Evolutionary conservation across 2,329 filamentous ascomycete species (phyloP), one percentile per base, ranked within the genome.

Genomic region (Acrodontium crateriforme): DNA sequence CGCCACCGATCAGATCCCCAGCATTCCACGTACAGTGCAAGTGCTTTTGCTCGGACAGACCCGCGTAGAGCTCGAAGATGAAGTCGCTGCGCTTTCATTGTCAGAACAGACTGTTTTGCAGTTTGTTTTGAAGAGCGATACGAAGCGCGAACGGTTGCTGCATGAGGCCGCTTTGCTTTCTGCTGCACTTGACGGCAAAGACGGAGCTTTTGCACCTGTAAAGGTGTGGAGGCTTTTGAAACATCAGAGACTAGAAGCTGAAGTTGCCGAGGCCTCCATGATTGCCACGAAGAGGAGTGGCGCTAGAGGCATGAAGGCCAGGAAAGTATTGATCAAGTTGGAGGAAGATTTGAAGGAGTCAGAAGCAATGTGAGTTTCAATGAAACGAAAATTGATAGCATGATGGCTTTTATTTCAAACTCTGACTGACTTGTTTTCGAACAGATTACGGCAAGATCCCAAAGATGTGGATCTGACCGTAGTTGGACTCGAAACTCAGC

Each of bases 1-100:
- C 40, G 76, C 74, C 4, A 74, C 83, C 36, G 81, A 81, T 43
- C 62, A 84, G 18, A 78, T 91, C 10, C 80, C 82, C 0, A 81
- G 79, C 0, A 74, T 84, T 20, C 71, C 76, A 0, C 67, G 76
- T 39, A 59, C 67, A 16, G 71, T 73, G 0, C 65, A 73, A 13
- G 65, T 82, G 23, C 65, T 74, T 0, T 70, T 83, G 25, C 50
- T 84, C 9, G 77, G 81, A 40, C 78, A 84, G 53, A 80, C 72
- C 0, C 58, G 58, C 21, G 31, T 34, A n/a, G 27, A 21, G 17
- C 16, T 37, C 19, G 36, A 37, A n/a, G 30, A 39, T 4, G 29
- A 34, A 6, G n/a, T 36, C 9, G 26, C 19, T 2, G 24, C 18
- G n/a, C 17, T 36, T n/a, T 27, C 25, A 6, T 3, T 30, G 4